Percentiles rank a stretch among this genome's conserved stretches.
These are phyloP conservation scores for Phytophthora fragariae DNA, from an alignment of 352 stramenopile species.

Conservation along the genomic window DNA sequence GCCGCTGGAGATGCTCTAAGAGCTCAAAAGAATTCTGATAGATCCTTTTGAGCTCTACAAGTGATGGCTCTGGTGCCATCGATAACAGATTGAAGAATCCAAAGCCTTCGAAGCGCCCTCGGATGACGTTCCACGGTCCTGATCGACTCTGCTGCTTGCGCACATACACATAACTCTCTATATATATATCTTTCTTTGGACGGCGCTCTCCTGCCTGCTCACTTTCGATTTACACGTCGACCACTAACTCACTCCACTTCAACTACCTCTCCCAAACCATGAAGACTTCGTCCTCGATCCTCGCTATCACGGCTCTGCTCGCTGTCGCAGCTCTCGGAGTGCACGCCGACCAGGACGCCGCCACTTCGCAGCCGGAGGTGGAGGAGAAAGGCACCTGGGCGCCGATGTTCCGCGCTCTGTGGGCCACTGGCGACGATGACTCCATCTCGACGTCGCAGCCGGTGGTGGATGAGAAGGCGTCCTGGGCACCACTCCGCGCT, in stretches of 20 bases:
- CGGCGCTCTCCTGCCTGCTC: background rate
- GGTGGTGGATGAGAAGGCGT: background rate
- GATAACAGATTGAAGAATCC: background rate
- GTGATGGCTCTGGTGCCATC: background rate
- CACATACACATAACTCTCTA: too few relatives aligned
- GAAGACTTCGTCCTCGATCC: constrained; percentile 20
- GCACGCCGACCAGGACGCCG: background rate
- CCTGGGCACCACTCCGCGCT: background rate
- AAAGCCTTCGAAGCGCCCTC: background rate
- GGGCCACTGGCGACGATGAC: background rate
- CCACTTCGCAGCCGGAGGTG: constrained; percentile 2
- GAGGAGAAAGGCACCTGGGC: background rate
- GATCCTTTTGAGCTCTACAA: background rate
- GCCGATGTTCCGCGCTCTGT: background rate
- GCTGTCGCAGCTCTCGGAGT: constrained; percentile 10
- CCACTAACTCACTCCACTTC: background rate
- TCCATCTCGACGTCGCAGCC: background rate
- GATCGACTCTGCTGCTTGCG: background rate
- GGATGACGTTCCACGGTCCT: background rate
- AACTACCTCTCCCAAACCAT: constrained; percentile 2
- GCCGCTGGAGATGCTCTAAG: too few relatives aligned
- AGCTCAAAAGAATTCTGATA: background rate
- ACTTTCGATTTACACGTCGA: constrained; percentile 14
- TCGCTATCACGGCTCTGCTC: constrained; percentile 13
- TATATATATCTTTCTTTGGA: too few relatives aligned